Evolutionary conservation across 2,329 filamentous ascomycete species (phyloP), one percentile per base, ranked within the genome.

Genomic region (Hypoxylon sp.): DNA sequence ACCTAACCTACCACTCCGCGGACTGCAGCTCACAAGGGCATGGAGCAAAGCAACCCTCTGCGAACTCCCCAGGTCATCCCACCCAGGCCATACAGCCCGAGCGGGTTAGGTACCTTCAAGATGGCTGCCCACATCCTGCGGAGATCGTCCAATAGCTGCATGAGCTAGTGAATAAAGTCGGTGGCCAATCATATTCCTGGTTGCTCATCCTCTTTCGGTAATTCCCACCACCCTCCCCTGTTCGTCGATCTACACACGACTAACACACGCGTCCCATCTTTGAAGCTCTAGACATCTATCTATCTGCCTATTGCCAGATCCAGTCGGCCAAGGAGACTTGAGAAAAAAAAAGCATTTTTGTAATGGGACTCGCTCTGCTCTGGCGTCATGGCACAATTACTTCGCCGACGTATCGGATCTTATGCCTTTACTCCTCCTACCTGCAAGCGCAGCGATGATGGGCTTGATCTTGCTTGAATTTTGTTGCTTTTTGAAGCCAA

Each of bases 111-210:
- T 41, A 12, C 53, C 27, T 27, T 45, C 41, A 30, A 58, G 35
- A 59, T 59, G 55, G 55, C 51, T 52, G 55, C 36, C 34, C 48
- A 51, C 41, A 54, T 42, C 56, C 37, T 50, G 42, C 27, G 51
- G 37, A 57, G 55, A 61, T 59, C 55, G 51, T 51, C 51, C 59
- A 61, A 63, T 61, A 60, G 51, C 40, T 61, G 59, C 54, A 52
- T 50, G 27, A 49, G 51, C 57, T 61, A 58, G 52, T 40, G 48
- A 27, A 42, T 45, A 38, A 32, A 20, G 27, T 27, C 19, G 31
- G 44, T 31, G 29, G n/a, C 60, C 60, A 63, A 63, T 63, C 12
- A 55, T 48, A 60, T 53, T 35, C 50, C 57, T 42, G 30, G 58
- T 45, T 31, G 12, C 46, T 45, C 35, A 45, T 52, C 57, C 45